Percentiles rank a stretch among this genome's conserved stretches.
Evolutionary conservation across 345 rosid species (phyloP).

Genomic region (Cardiospermum halicacabum): DNA sequence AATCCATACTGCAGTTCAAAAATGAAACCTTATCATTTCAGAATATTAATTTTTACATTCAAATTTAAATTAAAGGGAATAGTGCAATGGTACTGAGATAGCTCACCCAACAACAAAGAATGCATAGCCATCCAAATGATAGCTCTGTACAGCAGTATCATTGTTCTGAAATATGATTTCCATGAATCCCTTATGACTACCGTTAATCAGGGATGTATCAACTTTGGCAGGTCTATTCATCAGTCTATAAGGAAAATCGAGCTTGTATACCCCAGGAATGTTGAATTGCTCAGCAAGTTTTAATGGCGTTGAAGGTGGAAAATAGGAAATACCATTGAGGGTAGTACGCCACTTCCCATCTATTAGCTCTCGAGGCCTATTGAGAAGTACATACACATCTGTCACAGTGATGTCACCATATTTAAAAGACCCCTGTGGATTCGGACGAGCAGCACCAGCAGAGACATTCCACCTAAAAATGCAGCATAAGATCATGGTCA

Average conservation of each 20-base stretch:
- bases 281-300: conserved; percentile 84
- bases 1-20: conserved; percentile 64
- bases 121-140: conserved; percentile 93
- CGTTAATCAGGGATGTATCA: conserved; percentile 88
- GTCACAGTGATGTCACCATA: conserved; percentile 85
- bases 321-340: conserved; percentile 81
- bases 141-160: conserved; percentile 66
- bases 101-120: conserved; percentile 92
- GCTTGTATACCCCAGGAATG: conserved; percentile 75
- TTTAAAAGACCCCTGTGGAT: conserved; percentile 92
- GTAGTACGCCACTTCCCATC: conserved; percentile 56
- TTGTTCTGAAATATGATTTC: conserved; percentile 93
- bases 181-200: conserved; percentile 77
- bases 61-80: no score
- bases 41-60: background rate
- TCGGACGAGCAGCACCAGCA: conserved; percentile 91
- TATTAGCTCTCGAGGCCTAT: conserved; percentile 68
- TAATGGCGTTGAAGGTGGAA: conserved; percentile 77
- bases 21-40: conserved; percentile 11
- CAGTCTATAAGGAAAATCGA: conserved; percentile 72
- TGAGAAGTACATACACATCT: conserved; percentile 70
- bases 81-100: no score
- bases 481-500: conserved; percentile 15
- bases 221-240: conserved; percentile 71
- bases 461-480: conserved; percentile 72